Evolutionary conservation across 2,329 filamentous ascomycete species (phyloP).

Genomic region (Elsinoe necatrix): DNA sequence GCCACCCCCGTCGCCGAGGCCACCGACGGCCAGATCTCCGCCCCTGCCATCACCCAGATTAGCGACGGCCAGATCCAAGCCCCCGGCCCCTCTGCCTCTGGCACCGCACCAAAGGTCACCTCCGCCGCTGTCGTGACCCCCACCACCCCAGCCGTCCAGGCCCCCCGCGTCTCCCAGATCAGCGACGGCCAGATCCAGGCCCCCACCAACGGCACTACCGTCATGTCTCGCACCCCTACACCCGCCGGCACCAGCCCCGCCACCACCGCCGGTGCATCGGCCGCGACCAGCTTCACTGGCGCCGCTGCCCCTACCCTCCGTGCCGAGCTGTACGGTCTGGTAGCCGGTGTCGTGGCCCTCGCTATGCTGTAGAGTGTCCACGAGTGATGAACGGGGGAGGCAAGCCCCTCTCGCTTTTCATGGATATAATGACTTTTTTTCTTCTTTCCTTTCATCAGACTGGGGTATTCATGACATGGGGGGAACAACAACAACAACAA

Average conservation of each 20-base stretch:
- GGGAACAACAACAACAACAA: too few species aligned
- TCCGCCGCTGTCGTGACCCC: too few species aligned
- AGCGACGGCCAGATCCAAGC: constrained; percentile 24
- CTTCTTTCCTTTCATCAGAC: background rate
- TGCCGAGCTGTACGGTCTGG: constrained; percentile 25
- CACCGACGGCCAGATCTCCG: constrained; percentile 28
- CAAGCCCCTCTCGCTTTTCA: too few species aligned
- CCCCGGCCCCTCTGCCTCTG: constrained; percentile 17
- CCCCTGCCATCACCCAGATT: constrained; percentile 23
- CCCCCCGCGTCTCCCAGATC: constrained; percentile 24
- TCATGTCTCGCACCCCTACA: constrained; percentile 14
- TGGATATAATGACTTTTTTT: background rate
- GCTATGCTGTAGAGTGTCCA: background rate
- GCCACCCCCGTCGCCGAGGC: constrained; percentile 23
- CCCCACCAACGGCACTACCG: constrained; percentile 15
- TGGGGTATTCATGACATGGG: background rate
- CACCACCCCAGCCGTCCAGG: too few species aligned
- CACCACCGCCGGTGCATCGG: constrained; percentile 18
- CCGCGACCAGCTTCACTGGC: constrained; percentile 26
- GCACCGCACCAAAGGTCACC: too few species aligned
- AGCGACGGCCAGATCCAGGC: constrained; percentile 24
- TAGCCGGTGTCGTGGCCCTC: constrained; percentile 22
- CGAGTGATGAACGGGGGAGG: background rate
- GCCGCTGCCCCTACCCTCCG: constrained; percentile 24
- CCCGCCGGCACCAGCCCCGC: constrained; percentile 17